Evolutionary conservation across 2,329 filamentous ascomycete genomes (phyloP).

Genomic region (Aspergillus ustus): DNA sequence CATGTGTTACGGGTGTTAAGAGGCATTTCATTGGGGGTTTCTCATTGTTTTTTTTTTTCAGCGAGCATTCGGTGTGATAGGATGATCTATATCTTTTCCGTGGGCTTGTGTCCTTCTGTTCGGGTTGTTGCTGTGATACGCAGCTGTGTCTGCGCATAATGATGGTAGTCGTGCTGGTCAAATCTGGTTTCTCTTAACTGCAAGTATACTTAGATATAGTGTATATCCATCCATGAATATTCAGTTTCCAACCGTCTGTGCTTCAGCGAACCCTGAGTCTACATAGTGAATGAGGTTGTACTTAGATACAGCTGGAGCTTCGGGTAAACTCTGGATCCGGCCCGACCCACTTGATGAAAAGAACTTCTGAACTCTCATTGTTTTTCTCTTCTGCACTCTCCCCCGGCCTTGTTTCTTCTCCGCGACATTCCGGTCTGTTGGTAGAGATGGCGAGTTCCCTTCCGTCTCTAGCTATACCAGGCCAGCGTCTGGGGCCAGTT

Average conservation of each 20-base stretch:
- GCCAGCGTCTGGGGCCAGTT: constrained; percentile 74
- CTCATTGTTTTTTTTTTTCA: constrained; percentile 26
- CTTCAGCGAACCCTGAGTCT: background rate
- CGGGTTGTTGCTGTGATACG: constrained; percentile 26
- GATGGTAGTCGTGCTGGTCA: constrained; percentile 34
- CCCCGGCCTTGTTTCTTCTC: background rate
- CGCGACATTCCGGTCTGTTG: background rate
- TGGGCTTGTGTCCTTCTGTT: constrained; percentile 20
- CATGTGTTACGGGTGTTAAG: constrained; percentile 34
- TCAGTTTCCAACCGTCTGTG: background rate
- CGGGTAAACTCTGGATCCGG: constrained; percentile 18
- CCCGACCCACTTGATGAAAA: constrained; percentile 7
- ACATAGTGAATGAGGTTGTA: background rate
- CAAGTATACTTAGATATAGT: constrained; percentile 25
- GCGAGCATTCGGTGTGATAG: constrained; percentile 41
- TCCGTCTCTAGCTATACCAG: constrained; percentile 71
- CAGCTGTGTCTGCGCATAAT: constrained; percentile 34
- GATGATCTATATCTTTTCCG: constrained; percentile 25
- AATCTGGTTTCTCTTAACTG: constrained; percentile 32
- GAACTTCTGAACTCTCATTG: constrained; percentile 3
- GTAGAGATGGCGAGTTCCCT: constrained; percentile 37
- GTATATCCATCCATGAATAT: constrained; percentile 13
- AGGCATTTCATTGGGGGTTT: constrained; percentile 38
- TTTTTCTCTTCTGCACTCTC: background rate
- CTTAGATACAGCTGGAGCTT: background rate